A percentile compares a stretch with the other conserved stretches of the same genome.
phyloP scores from a whole-genome alignment of 2,329 filamentous ascomycete genomes.

The Pseudogymnoascus sp. region DNA sequence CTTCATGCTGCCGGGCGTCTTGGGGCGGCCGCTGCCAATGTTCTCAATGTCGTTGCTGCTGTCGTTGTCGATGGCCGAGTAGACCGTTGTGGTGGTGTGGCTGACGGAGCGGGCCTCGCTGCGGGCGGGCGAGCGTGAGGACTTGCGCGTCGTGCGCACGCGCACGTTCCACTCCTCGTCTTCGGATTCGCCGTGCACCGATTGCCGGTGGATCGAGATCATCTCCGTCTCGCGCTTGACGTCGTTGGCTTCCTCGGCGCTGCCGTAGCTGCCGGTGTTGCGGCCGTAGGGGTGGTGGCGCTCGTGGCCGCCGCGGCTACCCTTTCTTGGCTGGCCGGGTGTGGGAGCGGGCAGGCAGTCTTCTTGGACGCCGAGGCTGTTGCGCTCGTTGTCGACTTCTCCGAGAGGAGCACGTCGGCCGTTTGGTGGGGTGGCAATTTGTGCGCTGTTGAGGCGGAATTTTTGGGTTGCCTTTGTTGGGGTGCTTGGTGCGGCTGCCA shows the following conservation, averaged over 20 bases:
- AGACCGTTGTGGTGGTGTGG: constrained; percentile 65
- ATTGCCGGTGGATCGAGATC: constrained; percentile 52
- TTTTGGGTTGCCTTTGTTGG: constrained; percentile 56
- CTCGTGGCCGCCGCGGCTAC: constrained; percentile 60
- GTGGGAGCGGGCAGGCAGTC: constrained; percentile 93
- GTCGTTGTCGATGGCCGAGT: constrained; percentile 57
- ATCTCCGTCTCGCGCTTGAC: constrained; percentile 52
- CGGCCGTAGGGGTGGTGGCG: constrained; percentile 67
- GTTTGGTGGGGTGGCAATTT: constrained; percentile 79
- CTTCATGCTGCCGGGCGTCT: constrained; percentile 49
- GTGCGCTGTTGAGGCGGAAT: constrained; percentile 52
- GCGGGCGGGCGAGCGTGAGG: constrained; percentile 50
- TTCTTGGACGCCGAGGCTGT: constrained; percentile 63
- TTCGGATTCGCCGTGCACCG: constrained; percentile 62
- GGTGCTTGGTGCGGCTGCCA: constrained; percentile 42
- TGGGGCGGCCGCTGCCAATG: constrained; percentile 44
- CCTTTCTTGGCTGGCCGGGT: constrained; percentile 90
- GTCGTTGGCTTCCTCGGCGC: constrained; percentile 42
- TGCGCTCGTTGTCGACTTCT: constrained; percentile 78
- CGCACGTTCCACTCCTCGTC: constrained; percentile 71
- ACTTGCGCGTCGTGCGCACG: constrained; percentile 60
- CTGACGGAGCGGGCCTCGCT: constrained; percentile 65
- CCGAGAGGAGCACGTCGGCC: constrained; percentile 79
- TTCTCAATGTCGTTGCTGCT: constrained; percentile 66
- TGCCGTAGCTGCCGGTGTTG: constrained; percentile 34